Percentiles rank a stretch among this genome's conserved stretches.
Conservation (phyloP, 2,329 filamentous ascomycete genomes). For the Aureobasidium sp. region DNA sequence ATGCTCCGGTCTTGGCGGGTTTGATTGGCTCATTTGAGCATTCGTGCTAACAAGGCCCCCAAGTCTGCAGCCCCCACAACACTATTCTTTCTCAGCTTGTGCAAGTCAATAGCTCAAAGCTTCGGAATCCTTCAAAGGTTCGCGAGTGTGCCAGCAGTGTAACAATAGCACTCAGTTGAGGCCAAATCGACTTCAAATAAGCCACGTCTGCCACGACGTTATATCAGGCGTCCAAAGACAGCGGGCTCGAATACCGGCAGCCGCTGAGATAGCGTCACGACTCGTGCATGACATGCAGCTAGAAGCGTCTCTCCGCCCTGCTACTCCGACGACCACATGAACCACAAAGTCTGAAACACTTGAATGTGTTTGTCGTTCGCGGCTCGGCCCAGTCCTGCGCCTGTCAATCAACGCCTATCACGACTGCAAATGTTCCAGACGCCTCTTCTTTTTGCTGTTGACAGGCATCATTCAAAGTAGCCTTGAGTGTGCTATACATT, state of each 20-base stretch:
- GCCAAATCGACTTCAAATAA: neutral
- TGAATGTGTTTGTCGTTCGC: neutral
- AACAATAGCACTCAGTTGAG: neutral
- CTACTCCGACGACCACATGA: neutral
- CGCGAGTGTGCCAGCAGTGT: neutral
- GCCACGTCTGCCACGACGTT: neutral
- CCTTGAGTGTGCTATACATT: neutral
- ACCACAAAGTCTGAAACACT: neutral
- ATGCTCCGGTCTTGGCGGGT: neutral
- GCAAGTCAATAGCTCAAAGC: neutral
- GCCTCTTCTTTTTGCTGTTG: neutral
- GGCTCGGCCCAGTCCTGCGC: constrained; percentile 8
- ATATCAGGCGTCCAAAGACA: neutral
- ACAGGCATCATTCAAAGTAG: neutral
- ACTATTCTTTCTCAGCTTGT: neutral
- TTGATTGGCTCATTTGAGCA: neutral
- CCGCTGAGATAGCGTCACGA: neutral
- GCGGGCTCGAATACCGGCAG: neutral
- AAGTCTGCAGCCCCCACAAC: neutral
- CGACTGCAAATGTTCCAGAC: neutral
- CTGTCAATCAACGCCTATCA: neutral
- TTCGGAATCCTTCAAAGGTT: neutral
- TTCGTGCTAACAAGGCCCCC: neutral
- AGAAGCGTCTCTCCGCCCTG: neutral
- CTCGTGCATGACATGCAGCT: constrained; percentile 3